Conservation (phyloP, 805 yeast genomes). For the Candida easanensis region DNA sequence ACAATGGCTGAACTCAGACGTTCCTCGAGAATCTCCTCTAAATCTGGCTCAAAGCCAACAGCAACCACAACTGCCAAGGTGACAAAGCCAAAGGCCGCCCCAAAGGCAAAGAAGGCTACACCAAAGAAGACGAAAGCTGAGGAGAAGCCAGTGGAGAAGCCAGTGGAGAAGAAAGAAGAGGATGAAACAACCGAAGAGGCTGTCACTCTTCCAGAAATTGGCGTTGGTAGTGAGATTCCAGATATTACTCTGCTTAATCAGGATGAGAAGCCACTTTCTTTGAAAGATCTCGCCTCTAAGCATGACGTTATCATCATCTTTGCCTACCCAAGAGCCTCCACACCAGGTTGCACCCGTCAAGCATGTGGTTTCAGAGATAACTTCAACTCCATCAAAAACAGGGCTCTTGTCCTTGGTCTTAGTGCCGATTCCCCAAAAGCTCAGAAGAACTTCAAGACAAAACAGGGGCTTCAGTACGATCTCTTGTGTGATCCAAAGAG, state of each 20-base stretch:
- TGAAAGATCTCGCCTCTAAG: conserved; percentile 39
- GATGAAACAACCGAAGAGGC: neutral
- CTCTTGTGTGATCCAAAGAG: conserved; percentile 74
- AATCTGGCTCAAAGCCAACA: conserved; percentile 6
- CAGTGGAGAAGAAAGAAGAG: neutral
- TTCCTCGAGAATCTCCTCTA: conserved; percentile 18
- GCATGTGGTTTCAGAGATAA: conserved; percentile 83
- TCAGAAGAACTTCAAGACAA: conserved; percentile 71
- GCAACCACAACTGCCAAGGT: conserved; percentile 19
- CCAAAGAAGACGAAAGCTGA: neutral
- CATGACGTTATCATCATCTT: conserved; percentile 51
- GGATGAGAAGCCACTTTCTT: conserved; percentile 58
- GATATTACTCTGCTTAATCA: conserved; percentile 63
- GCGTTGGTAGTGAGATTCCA: conserved; percentile 67
- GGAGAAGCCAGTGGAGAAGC: neutral
- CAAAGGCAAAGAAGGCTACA: conserved; percentile 1
- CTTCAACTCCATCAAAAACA: conserved; percentile 49
- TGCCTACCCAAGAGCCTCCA: conserved; percentile 89
- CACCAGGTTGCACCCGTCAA: conserved; percentile 97
- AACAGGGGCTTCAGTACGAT: conserved; percentile 70
- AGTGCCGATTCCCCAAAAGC: conserved; percentile 80
- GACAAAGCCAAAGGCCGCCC: conserved; percentile 21
- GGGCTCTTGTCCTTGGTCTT: conserved; percentile 70
- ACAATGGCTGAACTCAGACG: conserved; percentile 14
- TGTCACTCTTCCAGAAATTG: conserved; percentile 22